A percentile compares a stretch with the other conserved stretches of the same genome.
Conservation (phyloP, 2,329 filamentous ascomycete species). For the Xylariaceae sp. region DNA sequence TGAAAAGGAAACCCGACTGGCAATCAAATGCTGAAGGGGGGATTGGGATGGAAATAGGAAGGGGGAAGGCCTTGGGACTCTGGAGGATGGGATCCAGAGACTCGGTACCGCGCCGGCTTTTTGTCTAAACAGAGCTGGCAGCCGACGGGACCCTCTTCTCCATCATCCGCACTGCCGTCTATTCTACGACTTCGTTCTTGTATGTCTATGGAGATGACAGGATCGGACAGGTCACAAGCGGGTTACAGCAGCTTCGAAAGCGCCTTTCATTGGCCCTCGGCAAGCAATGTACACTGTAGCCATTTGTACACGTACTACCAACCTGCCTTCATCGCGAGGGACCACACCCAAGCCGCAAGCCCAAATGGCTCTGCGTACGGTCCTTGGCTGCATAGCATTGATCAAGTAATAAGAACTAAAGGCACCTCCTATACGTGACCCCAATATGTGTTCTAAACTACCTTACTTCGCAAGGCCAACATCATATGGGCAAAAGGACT, state of each 20-base stretch:
- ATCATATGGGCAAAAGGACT: too few species aligned
- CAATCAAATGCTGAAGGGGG: conserved; percentile 17
- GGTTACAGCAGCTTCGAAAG: conserved; percentile 15
- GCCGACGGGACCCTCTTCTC: conserved; percentile 13
- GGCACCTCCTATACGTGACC: too few species aligned
- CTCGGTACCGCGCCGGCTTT: conserved; percentile 29
- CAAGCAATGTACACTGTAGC: conserved; percentile 6
- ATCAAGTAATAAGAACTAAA: too few species aligned
- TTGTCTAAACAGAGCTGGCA: conserved; percentile 28
- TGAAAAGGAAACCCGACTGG: conserved; percentile 8
- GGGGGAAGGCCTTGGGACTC: conserved; percentile 7
- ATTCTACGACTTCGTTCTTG: background rate
- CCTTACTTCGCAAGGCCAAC: too few species aligned
- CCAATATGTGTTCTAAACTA: too few species aligned
- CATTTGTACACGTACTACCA: conserved; percentile 12
- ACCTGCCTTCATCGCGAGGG: background rate
- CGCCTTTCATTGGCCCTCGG: conserved; percentile 9
- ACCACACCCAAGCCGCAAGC: too few species aligned
- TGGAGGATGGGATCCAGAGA: conserved; percentile 27
- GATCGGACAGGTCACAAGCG: conserved; percentile 14
- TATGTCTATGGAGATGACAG: conserved; percentile 6
- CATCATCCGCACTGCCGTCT: conserved; percentile 1
- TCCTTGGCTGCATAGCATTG: too few species aligned
- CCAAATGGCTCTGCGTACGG: too few species aligned
- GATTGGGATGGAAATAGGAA: conserved; percentile 6